Evolutionary conservation across 2,329 filamentous ascomycete species (phyloP).

Genomic region (Sporothrix variecibatus): DNA sequence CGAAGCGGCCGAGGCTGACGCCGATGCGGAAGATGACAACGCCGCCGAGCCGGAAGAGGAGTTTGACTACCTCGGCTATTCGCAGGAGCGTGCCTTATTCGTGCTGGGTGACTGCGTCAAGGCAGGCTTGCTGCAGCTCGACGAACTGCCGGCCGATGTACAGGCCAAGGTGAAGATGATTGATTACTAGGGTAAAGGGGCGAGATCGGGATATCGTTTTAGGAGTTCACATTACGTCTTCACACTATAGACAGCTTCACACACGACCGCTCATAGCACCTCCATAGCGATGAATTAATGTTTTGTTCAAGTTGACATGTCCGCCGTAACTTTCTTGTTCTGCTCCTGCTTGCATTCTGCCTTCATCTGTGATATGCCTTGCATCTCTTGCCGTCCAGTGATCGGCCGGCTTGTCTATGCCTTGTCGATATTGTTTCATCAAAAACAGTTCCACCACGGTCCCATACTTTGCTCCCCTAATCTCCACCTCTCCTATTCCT

Average conservation of each 20-base stretch:
- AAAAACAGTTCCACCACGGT: not conserved
- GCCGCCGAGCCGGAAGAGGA: constrained; percentile 59
- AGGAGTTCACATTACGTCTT: not conserved
- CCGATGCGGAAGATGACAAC: constrained; percentile 22
- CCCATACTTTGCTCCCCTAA: not conserved
- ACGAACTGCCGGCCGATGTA: constrained; percentile 75
- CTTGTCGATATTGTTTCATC: not conserved
- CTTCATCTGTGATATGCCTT: not conserved
- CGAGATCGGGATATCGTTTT: not conserved
- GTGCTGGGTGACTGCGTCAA: constrained; percentile 90
- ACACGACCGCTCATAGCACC: not conserved
- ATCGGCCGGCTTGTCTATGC: not conserved
- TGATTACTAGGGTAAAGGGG: constrained; percentile 43
- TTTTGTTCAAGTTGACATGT: not conserved
- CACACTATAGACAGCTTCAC: not conserved
- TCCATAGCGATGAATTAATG: not conserved
- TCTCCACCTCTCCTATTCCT: not conserved
- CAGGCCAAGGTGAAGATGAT: constrained; percentile 67
- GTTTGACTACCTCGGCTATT: constrained; percentile 92
- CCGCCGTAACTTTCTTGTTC: not conserved
- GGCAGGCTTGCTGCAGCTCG: constrained; percentile 70
- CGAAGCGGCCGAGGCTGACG: constrained; percentile 31
- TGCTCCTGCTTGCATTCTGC: not conserved
- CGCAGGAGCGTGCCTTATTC: constrained; percentile 86
- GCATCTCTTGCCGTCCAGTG: not conserved